Evolutionary conservation across 352 stramenopile species (phyloP), one percentile per base, ranked within the genome.

Genomic region (Pythium vanterpoolii): DNA sequence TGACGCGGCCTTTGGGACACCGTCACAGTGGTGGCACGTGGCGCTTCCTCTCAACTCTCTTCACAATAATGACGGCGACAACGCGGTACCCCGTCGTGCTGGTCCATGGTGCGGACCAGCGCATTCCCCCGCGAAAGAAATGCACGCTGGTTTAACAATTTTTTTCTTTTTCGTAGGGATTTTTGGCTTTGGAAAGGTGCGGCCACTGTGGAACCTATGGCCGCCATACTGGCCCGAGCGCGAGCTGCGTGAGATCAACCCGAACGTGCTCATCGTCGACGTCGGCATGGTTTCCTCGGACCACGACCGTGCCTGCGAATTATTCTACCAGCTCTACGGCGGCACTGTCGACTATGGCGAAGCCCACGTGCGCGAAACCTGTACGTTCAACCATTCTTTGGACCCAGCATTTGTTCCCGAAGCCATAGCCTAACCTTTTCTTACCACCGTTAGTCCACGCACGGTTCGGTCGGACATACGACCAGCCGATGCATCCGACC

Each of bases 261-360:
- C 61, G 3, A 79, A 79, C 51, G 47, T 77, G 24, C 24, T 76
- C 13, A 71, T 79, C 33, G 62, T 66, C 16, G 66, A 77, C 23
- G 66, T 79, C 39, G 72, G 72, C 21, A 54, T 52, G 19, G 44
- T 72, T 14, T 72, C 72, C 7, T 81, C 72, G 1, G 72, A 78
- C 36, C 61, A 81, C 38, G 72, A 81, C 45, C 72, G 72, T 43
- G 72, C 71, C 5, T 76, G 67, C 39, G 72, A 81, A 43, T 30
- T 53, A 6, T 81, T 81, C 53, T 81, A 69, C 51, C 66, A 77
- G 44, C 50, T 81, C 26, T 43, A 64, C 18, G 70, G 72, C 14
- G 72, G 81, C 16, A 69, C 60, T 1, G 79, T 89, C 30, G 79
- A 90, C 69, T 90, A 90, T 27, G 79, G 79, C 5, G 68, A 84